A percentile compares a stretch with the other conserved stretches of the same genome.
These are phyloP conservation scores for Clonostachys byssicola DNA, from an alignment of 2,329 filamentous ascomycete species.

Conservation along the genomic window DNA sequence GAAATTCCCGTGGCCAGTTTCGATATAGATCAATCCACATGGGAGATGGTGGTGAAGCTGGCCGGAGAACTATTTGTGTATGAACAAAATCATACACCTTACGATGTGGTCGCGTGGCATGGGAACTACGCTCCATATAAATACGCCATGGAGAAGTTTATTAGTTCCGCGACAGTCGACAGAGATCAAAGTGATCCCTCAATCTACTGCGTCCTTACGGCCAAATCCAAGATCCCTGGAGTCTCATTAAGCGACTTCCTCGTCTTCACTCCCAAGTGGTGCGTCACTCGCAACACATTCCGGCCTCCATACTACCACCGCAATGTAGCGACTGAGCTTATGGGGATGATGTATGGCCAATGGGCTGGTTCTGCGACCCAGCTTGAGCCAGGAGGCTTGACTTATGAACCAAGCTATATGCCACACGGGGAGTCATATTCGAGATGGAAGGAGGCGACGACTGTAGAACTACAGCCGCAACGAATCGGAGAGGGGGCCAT, in stretches of 20 bases:
- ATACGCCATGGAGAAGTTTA: conserved; percentile 59
- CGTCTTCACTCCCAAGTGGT: conserved; percentile 64
- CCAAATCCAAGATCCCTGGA: conserved; percentile 45
- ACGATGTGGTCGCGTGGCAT: conserved; percentile 65
- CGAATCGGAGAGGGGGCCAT: conserved; percentile 38
- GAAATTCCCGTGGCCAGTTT: conserved; percentile 56
- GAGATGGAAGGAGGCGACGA: conserved; percentile 17
- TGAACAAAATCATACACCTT: conserved; percentile 57
- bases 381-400: conserved; percentile 21
- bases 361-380: conserved; percentile 19
- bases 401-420: conserved; percentile 26
- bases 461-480: conserved; percentile 27
- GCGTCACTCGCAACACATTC: conserved; percentile 58
- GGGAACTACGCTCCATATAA: conserved; percentile 67
- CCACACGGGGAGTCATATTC: conserved; percentile 26
- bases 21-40: conserved; percentile 28
- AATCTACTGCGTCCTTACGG: conserved; percentile 62
- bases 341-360: conserved; percentile 42
- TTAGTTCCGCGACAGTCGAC: conserved; percentile 53
- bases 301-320: conserved; percentile 64
- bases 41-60: conserved; percentile 52
- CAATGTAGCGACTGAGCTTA: conserved; percentile 53
- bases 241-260: conserved; percentile 61
- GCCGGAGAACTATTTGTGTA: conserved; percentile 54
- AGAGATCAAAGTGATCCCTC: conserved; percentile 64